These are phyloP conservation scores for Baorangia bicolor DNA, from an alignment of 768 basidiomycete genomes.

Conservation along the genomic window DNA sequence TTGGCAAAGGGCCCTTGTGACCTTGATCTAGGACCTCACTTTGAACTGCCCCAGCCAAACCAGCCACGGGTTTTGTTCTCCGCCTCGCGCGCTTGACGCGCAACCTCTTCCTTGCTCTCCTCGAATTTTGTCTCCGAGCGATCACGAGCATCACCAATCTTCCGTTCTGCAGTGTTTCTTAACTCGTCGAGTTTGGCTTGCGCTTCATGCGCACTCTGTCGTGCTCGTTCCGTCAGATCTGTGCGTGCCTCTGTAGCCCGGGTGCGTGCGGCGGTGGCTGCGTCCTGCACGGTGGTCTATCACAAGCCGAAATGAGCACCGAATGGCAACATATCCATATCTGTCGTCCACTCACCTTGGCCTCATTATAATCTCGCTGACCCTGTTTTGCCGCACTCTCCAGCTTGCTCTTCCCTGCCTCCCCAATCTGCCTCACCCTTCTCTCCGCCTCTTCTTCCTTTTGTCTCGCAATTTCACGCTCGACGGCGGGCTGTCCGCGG, in stretches of 20 bases:
- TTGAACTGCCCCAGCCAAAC: constrained; percentile 40
- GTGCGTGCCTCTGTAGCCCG: constrained; percentile 25
- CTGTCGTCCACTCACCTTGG: constrained; percentile 29
- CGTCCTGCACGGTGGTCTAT: constrained; percentile 26
- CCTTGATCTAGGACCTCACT: constrained; percentile 14
- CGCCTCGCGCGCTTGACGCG: constrained; percentile 22
- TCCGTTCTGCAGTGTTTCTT: constrained; percentile 26
- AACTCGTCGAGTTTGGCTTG: constrained; percentile 25
- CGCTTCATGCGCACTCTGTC: constrained; percentile 25
- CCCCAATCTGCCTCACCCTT: constrained; percentile 28
- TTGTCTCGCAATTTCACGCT: constrained; percentile 24
- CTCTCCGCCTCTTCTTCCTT: constrained; percentile 35
- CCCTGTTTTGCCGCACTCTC: constrained; percentile 31
- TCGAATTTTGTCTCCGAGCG: constrained; percentile 28
- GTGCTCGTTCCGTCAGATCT: constrained; percentile 26
- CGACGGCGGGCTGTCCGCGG: constrained; percentile 18
- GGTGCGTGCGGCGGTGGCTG: constrained; percentile 5
- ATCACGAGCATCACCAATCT: constrained; percentile 24
- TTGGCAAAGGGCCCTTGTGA: not conserved
- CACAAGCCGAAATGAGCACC: not conserved
- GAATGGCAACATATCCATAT: not conserved
- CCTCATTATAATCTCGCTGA: constrained; percentile 32
- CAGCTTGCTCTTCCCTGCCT: constrained; percentile 32
- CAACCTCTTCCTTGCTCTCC: constrained; percentile 30
- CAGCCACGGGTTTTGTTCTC: constrained; percentile 33